Conservation (phyloP, 176 grass and related monocot species). For the Lolium rigidum region DNA sequence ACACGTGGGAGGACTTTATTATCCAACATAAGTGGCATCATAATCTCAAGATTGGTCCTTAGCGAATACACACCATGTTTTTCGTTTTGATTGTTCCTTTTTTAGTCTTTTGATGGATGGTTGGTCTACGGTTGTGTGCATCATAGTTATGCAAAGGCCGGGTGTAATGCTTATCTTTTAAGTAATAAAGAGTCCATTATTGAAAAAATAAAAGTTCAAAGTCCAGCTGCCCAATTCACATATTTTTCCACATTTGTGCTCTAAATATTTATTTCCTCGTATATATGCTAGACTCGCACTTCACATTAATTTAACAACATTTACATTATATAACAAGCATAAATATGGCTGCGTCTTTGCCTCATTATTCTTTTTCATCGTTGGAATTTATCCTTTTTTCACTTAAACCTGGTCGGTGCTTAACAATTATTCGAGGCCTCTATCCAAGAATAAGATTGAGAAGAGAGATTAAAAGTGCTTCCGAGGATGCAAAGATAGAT, state of each 20-base stretch:
- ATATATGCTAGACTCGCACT: background rate
- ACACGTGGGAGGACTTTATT: too few relatives aligned
- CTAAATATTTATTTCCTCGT: background rate
- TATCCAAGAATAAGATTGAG: constrained; percentile 14
- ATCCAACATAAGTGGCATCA: too few relatives aligned
- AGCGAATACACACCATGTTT: too few relatives aligned
- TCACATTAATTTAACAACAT: background rate
- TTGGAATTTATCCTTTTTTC: background rate
- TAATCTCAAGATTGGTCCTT: too few relatives aligned
- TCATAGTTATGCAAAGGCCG: too few relatives aligned
- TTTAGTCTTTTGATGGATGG: too few relatives aligned
- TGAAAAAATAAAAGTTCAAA: background rate
- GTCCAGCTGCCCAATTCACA: background rate
- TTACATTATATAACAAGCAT: background rate
- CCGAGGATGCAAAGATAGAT: constrained; percentile 35
- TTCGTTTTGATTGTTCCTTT: too few relatives aligned
- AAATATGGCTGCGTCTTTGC: too few relatives aligned
- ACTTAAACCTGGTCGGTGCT: constrained; percentile 49
- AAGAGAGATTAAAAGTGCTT: constrained; percentile 31
- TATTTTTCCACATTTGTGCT: background rate
- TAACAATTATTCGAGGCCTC: constrained; percentile 39
- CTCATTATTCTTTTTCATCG: background rate
- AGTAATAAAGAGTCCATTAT: too few relatives aligned
- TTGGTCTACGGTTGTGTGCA: too few relatives aligned
- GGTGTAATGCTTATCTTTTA: too few relatives aligned